phyloP scores from a whole-genome alignment of 2,329 filamentous ascomycete species.

The Neonectria hederae region DNA sequence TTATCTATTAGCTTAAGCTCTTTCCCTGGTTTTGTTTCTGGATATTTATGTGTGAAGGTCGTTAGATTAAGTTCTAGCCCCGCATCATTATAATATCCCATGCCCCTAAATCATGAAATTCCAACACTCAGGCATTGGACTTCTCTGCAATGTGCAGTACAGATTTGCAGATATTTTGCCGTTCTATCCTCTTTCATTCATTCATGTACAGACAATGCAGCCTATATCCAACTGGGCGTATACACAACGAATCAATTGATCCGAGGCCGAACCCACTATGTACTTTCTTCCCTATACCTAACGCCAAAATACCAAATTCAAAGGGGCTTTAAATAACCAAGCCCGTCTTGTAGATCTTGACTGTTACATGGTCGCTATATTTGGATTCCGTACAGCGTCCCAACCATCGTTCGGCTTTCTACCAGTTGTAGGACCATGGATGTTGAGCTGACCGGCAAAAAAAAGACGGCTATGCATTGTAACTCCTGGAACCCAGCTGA shows the following conservation, averaged over 20 bases:
- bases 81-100: too few relatives aligned
- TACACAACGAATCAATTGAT: constrained; percentile 1
- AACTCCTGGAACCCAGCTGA: background rate
- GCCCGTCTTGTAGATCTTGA: background rate
- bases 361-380: background rate
- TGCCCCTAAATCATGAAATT: background rate
- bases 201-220: background rate
- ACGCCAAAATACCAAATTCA: constrained; percentile 11
- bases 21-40: background rate
- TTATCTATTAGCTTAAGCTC: background rate
- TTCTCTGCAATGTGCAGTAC: too few relatives aligned
- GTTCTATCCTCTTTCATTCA: background rate
- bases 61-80: background rate
- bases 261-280: background rate
- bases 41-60: background rate
- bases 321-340: background rate
- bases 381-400: background rate
- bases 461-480: background rate
- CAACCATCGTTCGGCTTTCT: background rate
- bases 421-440: background rate
- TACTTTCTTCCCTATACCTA: constrained; percentile 1
- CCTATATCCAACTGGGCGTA: background rate
- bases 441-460: background rate
- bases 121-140: background rate
- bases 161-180: background rate